phyloP scores from a whole-genome alignment of 2,329 filamentous ascomycete species.

The Stagonosporopsis cucurbitacearum region DNA sequence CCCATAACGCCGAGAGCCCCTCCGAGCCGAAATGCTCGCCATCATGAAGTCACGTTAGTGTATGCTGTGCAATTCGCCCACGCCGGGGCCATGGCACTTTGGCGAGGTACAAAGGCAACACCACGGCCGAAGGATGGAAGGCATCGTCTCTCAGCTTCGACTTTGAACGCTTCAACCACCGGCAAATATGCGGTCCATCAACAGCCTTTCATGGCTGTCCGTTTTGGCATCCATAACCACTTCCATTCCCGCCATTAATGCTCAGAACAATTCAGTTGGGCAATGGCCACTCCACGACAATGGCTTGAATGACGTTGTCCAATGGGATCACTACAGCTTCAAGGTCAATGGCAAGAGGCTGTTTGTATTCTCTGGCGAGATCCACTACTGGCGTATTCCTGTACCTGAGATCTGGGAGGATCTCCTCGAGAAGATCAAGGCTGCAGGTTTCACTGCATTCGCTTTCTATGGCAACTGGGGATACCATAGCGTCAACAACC shows the following conservation, averaged over 20 bases:
- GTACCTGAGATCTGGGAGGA: constrained; percentile 60
- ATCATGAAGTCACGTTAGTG: constrained; percentile 22
- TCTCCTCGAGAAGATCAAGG: constrained; percentile 60
- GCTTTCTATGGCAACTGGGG: constrained; percentile 58
- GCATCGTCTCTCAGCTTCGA: constrained; percentile 25
- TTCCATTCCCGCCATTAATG: constrained; percentile 25
- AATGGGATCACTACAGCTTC: constrained; percentile 63
- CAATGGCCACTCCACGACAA: constrained; percentile 59
- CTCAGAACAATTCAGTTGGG: constrained; percentile 32
- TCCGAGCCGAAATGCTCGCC: constrained; percentile 13
- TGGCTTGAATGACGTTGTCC: constrained; percentile 55
- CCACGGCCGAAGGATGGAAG: constrained; percentile 19
- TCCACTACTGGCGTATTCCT: constrained; percentile 60
- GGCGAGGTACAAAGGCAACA: constrained; percentile 20
- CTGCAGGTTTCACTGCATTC: constrained; percentile 57
- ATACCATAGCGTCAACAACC: constrained; percentile 56
- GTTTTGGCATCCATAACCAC: constrained; percentile 26
- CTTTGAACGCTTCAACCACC: constrained; percentile 20
- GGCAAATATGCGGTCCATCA: constrained; percentile 29
- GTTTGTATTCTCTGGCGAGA: constrained; percentile 61
- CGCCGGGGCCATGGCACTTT: constrained; percentile 16
- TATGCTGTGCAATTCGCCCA: constrained; percentile 20
- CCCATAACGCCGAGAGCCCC: constrained; percentile 13
- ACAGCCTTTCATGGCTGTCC: constrained; percentile 34
- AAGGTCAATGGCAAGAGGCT: constrained; percentile 59